A percentile compares a stretch with the other conserved stretches of the same genome.
Conservation (phyloP, 306 rosid species). For the Acacia crassicarpa region DNA sequence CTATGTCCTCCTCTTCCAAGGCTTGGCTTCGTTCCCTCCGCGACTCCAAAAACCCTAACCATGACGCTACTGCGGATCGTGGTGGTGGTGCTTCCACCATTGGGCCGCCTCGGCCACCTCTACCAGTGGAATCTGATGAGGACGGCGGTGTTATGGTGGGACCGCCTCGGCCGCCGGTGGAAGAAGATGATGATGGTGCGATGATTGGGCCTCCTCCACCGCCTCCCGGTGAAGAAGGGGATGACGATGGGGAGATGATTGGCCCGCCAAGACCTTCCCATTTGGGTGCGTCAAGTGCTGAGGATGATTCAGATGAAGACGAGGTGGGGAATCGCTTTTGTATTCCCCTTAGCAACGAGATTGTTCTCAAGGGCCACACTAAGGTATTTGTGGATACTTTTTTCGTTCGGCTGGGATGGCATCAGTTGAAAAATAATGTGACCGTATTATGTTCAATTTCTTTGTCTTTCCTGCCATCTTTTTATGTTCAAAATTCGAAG, state of each 20-base stretch:
- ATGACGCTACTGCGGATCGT: conserved; percentile 2
- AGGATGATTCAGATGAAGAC: conserved; percentile 37
- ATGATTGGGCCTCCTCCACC: conserved; percentile 76
- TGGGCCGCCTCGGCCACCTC: conserved; percentile 47
- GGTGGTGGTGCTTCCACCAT: neutral
- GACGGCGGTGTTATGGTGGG: conserved; percentile 50
- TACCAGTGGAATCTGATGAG: conserved; percentile 1
- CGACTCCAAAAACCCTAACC: conserved; percentile 47
- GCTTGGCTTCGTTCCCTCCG: conserved; percentile 70
- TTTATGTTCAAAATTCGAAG: neutral
- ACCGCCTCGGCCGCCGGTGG: conserved; percentile 63
- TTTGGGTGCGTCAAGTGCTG: conserved; percentile 42
- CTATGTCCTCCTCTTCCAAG: conserved; percentile 76
- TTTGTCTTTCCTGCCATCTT: neutral
- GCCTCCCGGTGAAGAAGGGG: conserved; percentile 14
- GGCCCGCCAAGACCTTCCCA: conserved; percentile 15
- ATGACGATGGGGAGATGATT: neutral
- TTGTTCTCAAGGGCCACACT: conserved; percentile 88
- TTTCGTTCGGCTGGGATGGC: neutral
- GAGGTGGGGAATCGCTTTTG: conserved; percentile 50
- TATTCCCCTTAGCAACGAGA: conserved; percentile 89
- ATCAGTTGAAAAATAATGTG: neutral
- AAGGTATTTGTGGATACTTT: conserved; percentile 47
- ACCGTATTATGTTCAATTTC: neutral
- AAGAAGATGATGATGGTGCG: conserved; percentile 30